These are phyloP conservation scores for Saccharomycopsis hybrid DNA, from an alignment of 1,139 yeast genomes.

Conservation along the genomic window DNA sequence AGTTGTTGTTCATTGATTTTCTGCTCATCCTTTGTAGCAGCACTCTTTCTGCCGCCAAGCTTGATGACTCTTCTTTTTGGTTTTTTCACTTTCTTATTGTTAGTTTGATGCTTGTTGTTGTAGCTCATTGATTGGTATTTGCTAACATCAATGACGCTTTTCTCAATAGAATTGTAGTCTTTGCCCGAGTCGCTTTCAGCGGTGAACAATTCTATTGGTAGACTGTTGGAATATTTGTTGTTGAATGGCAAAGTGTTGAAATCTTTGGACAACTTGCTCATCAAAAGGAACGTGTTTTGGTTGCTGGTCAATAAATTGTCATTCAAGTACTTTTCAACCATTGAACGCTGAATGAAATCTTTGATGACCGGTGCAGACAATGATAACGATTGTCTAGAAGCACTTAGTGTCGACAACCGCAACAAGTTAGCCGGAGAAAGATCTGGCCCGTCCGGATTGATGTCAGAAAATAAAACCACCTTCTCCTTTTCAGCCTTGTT, in stretches of 20 bases:
- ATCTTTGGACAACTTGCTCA: conserved; percentile 13
- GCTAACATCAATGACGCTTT: conserved; percentile 17
- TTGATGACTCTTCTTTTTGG: conserved; percentile 47
- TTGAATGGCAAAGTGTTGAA: conserved; percentile 10
- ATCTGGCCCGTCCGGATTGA: conserved; percentile 50
- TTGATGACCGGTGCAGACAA: conserved; percentile 54
- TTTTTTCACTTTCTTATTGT: conserved; percentile 23
- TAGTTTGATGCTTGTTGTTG: conserved; percentile 15
- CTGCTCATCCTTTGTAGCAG: too few species aligned
- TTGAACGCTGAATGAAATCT: conserved; percentile 49
- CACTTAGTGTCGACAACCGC: conserved; percentile 62
- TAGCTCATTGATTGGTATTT: conserved; percentile 20
- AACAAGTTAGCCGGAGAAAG: conserved; percentile 66
- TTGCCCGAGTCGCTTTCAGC: background rate
- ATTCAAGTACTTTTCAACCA: conserved; percentile 29
- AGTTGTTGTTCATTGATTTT: background rate
- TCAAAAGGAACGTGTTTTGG: conserved; percentile 14
- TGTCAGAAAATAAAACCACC: conserved; percentile 37
- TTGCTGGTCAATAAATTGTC: conserved; percentile 11
- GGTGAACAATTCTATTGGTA: conserved; percentile 19
- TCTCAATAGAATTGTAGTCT: conserved; percentile 15
- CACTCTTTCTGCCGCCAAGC: conserved; percentile 26
- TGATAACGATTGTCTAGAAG: conserved; percentile 74
- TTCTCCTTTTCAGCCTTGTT: conserved; percentile 28
- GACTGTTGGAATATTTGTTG: conserved; percentile 15